phyloP scores from a whole-genome alignment of 2,329 filamentous ascomycete genomes.

The Aspergillus ochraceus region DNA sequence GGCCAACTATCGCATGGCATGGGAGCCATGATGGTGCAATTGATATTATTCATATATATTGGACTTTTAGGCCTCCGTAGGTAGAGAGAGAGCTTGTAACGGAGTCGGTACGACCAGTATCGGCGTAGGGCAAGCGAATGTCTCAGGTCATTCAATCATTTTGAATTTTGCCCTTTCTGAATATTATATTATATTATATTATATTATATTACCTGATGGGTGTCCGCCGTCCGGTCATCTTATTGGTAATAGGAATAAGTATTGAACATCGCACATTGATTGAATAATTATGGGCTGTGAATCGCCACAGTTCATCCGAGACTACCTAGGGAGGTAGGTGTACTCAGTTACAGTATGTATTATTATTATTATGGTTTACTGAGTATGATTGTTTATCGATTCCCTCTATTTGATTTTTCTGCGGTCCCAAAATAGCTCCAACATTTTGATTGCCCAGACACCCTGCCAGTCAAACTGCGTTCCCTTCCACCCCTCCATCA shows the following conservation, averaged over 20 bases:
- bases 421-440: slow-evolving; percentile 7
- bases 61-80: no score
- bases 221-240: neutral
- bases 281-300: neutral
- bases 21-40: neutral
- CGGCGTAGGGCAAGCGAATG: neutral
- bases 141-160: neutral
- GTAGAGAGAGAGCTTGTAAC: neutral
- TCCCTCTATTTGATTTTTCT: neutral
- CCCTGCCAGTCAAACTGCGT: neutral
- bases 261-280: neutral
- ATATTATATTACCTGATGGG: neutral
- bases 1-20: slow-evolving; percentile 2
- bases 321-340: neutral
- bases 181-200: neutral
- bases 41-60: neutral
- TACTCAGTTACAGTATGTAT: neutral
- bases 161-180: neutral
- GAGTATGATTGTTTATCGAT: neutral
- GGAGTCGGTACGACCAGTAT: neutral
- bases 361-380: neutral
- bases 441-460: slow-evolving; percentile 5
- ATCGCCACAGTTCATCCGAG: slow-evolving; percentile 9
- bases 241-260: neutral
- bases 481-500: neutral